Conservation (phyloP, 2,329 filamentous ascomycete species). For the Fusarium sororula region DNA sequence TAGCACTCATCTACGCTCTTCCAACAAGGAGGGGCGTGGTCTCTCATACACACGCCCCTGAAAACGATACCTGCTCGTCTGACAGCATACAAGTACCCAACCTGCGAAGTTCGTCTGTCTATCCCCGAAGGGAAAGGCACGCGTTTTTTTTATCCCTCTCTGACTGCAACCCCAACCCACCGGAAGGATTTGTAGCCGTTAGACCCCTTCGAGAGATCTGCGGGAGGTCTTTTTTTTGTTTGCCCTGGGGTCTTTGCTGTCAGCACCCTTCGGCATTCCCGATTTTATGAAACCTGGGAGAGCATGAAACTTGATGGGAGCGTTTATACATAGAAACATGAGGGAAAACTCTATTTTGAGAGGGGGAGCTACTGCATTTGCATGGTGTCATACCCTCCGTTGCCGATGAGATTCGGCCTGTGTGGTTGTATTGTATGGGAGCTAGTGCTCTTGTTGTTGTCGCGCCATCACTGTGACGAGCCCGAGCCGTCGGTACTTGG, state of each 20-base stretch:
- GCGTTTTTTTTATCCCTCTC: background rate
- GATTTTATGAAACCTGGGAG: conserved; percentile 12
- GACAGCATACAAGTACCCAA: conserved; percentile 30
- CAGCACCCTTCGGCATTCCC: conserved; percentile 4
- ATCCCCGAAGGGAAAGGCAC: conserved; percentile 1
- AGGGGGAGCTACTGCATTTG: background rate
- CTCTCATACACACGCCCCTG: background rate
- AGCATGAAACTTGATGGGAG: background rate
- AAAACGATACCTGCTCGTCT: conserved; percentile 29
- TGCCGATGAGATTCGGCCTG: background rate
- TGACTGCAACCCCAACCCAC: conserved; percentile 40
- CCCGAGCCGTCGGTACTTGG: background rate
- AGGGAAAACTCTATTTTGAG: background rate
- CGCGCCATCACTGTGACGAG: background rate
- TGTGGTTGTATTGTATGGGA: background rate
- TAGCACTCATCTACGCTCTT: background rate
- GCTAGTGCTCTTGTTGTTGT: background rate
- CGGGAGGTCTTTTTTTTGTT: background rate
- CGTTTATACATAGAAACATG: background rate
- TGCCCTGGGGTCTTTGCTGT: background rate
- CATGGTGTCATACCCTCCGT: background rate
- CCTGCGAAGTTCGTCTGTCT: background rate
- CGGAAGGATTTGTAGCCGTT: conserved; percentile 3
- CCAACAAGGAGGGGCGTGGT: background rate
- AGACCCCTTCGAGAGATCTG: background rate